A percentile compares a stretch with the other conserved stretches of the same genome.
phyloP scores from a whole-genome alignment of 192 early-diverging fungal genomes.

The Rhizoclosmatium globosum region DNA sequence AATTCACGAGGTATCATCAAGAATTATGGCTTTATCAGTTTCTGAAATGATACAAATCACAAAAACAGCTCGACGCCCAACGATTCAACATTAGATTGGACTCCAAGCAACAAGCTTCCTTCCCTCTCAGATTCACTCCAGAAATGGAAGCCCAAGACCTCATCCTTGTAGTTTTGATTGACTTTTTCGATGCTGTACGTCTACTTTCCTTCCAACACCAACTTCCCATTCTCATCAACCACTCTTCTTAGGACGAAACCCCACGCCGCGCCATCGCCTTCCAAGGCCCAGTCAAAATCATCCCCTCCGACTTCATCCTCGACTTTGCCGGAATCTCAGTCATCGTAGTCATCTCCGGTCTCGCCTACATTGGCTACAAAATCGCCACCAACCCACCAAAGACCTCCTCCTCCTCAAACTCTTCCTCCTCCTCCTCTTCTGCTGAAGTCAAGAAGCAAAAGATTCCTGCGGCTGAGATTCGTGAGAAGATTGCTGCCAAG shows the following conservation, averaged over 20 bases:
- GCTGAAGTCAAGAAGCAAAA: conserved; percentile 29
- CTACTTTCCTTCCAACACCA: not conserved
- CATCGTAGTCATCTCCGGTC: conserved; percentile 19
- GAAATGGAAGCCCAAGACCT: conserved; percentile 43
- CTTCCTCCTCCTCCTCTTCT: not conserved
- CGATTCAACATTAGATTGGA: conserved; percentile 33
- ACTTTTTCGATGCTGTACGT: conserved; percentile 38
- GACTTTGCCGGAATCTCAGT: conserved; percentile 36
- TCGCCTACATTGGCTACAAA: conserved; percentile 28
- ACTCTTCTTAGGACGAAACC: conserved; percentile 29
- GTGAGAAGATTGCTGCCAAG: conserved; percentile 35
- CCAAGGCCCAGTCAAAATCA: conserved; percentile 30
- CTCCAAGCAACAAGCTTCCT: conserved; percentile 30
- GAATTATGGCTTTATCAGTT: not conserved
- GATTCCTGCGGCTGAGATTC: conserved; percentile 28
- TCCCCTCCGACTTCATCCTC: conserved; percentile 31
- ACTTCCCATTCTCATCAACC: not conserved
- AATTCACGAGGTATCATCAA: conserved; percentile 28
- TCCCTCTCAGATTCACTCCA: conserved; percentile 34
- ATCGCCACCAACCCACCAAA: not conserved
- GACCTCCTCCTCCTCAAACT: not conserved
- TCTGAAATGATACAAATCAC: not conserved
- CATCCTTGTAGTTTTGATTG: conserved; percentile 37
- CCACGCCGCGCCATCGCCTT: conserved; percentile 38
- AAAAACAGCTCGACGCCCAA: conserved; percentile 17